phyloP scores from a whole-genome alignment of 139 green algal species.

The Volvox africanus region DNA sequence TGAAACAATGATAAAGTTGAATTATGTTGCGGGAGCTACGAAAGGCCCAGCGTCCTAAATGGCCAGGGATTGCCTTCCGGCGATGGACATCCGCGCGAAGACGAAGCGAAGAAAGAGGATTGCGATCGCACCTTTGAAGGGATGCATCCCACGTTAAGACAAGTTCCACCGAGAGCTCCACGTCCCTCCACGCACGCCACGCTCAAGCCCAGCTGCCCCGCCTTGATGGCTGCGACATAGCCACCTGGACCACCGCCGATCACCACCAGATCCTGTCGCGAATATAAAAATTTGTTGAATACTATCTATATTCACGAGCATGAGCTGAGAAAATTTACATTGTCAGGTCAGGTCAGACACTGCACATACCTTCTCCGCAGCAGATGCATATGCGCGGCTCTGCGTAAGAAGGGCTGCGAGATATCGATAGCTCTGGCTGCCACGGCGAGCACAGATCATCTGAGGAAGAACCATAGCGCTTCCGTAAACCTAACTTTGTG shows the following conservation, averaged over 20 bases:
- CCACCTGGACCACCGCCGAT: slow-evolving; percentile 97
- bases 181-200: slow-evolving; percentile 96
- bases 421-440: neutral
- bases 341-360: neutral
- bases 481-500: slow-evolving; percentile 2
- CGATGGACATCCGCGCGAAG: no score
- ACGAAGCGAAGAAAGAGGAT: neutral
- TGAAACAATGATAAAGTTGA: no score
- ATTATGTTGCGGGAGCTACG: no score
- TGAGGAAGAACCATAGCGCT: slow-evolving; percentile 20
- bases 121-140: slow-evolving; percentile 84
- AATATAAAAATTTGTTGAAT: neutral
- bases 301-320: neutral
- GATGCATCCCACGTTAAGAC: slow-evolving; percentile 99
- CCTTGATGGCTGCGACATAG: slow-evolving; percentile 99
- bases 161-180: slow-evolving; percentile 94
- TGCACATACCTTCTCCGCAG: slow-evolving; percentile 12
- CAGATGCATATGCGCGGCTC: slow-evolving; percentile 5
- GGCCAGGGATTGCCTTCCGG: no score
- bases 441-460: neutral
- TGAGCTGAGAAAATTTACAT: neutral
- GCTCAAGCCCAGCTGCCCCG: slow-evolving; percentile 95
- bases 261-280: slow-evolving; percentile 91
- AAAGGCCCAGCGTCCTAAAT: no score
- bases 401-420: neutral